Conservation (phyloP, 192 early-diverging fungal genomes). For the Entomortierella beljakovae region DNA sequence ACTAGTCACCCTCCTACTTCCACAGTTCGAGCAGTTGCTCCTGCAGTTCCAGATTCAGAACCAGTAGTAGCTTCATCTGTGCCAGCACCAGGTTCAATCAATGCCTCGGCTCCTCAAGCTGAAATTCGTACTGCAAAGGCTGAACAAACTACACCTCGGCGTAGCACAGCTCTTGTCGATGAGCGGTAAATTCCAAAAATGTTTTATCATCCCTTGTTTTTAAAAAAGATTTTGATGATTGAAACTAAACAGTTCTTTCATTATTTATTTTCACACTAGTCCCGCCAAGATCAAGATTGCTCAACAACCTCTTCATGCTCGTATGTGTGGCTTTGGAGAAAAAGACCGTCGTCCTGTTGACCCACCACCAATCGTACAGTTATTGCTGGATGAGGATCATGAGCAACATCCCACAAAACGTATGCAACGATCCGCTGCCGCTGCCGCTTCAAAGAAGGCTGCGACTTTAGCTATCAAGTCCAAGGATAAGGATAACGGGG, state of each 20-base stretch:
- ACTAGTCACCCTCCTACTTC: background rate
- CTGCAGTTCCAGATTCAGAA: background rate
- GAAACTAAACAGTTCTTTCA: background rate
- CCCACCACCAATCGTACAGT: slow-evolving; percentile 80
- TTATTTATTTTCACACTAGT: slow-evolving; percentile 50
- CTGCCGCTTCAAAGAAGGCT: slow-evolving; percentile 61
- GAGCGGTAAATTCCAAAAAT: too few species aligned
- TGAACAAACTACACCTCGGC: background rate
- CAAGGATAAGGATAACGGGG: background rate
- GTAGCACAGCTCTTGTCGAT: background rate
- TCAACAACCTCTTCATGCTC: slow-evolving; percentile 79
- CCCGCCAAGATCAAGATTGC: slow-evolving; percentile 71
- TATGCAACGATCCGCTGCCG: slow-evolving; percentile 24
- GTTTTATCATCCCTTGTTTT: too few species aligned
- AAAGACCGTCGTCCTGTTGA: slow-evolving; percentile 84
- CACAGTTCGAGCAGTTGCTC: background rate
- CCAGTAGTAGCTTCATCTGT: background rate
- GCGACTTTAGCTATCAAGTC: background rate
- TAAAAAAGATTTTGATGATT: background rate
- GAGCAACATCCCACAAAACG: slow-evolving; percentile 37
- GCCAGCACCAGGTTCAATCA: background rate
- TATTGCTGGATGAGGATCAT: slow-evolving; percentile 70
- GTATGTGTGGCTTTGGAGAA: slow-evolving; percentile 87
- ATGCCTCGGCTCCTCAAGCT: background rate
- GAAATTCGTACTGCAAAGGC: slow-evolving; percentile 4